A percentile compares a stretch with the other conserved stretches of the same genome.
Conservation (phyloP, 805 yeast species). For the Candida gorgasii region DNA sequence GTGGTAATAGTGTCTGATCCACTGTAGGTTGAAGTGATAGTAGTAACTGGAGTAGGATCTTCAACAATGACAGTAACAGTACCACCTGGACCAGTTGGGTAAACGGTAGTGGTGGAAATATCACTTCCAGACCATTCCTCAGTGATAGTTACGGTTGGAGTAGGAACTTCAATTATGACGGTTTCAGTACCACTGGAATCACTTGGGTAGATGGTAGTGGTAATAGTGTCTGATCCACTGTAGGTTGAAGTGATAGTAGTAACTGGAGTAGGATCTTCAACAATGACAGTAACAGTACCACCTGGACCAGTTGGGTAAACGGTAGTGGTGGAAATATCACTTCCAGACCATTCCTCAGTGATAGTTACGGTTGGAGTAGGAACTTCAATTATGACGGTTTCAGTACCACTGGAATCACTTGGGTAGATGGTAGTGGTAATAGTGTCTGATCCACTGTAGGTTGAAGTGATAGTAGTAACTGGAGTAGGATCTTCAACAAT, state of each 20-base stretch:
- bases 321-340: conserved; percentile 17
- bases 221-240: conserved; percentile 15
- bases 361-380: conserved; percentile 20
- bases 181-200: conserved; percentile 19
- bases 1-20: conserved; percentile 15
- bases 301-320: conserved; percentile 13
- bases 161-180: conserved; percentile 22
- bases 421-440: conserved; percentile 11
- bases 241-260: conserved; percentile 17
- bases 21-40: conserved; percentile 16
- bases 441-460: conserved; percentile 7
- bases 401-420: conserved; percentile 18
- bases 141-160: conserved; percentile 17
- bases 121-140: conserved; percentile 15
- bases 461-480: conserved; percentile 16
- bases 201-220: conserved; percentile 13
- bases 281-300: conserved; percentile 20
- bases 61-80: conserved; percentile 21
- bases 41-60: conserved; percentile 18
- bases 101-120: conserved; percentile 16
- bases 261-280: conserved; percentile 18
- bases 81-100: conserved; percentile 15
- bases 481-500: conserved; percentile 22
- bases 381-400: conserved; percentile 21
- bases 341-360: conserved; percentile 15